Percentiles rank a stretch among this genome's conserved stretches.
Evolutionary conservation across 805 yeast species (phyloP).

Genomic region (Zygosaccharomyces gambellarensis): DNA sequence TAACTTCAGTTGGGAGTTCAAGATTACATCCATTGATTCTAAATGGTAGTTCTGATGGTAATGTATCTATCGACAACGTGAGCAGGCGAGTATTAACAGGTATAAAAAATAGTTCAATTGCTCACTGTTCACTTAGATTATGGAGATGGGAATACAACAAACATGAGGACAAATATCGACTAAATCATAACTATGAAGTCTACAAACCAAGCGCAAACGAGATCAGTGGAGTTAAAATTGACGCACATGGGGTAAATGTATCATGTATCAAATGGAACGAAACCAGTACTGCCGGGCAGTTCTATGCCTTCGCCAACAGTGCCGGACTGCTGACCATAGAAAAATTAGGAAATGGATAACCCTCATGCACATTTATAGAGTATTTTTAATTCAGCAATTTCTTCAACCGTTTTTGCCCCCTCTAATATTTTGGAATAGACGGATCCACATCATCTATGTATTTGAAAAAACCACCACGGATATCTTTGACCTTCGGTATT

Average conservation of each 20-base stretch:
- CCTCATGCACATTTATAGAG: background rate
- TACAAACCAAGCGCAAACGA: slow-evolving; percentile 30
- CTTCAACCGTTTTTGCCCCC: background rate
- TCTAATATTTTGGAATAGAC: slow-evolving; percentile 57
- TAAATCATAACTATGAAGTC: slow-evolving; percentile 39
- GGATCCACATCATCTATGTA: slow-evolving; percentile 64
- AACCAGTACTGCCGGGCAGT: slow-evolving; percentile 39
- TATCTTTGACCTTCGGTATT: slow-evolving; percentile 51
- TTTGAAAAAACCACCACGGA: slow-evolving; percentile 69
- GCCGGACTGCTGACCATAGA: slow-evolving; percentile 34
- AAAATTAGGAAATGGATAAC: slow-evolving; percentile 12
- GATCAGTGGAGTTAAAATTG: slow-evolving; percentile 32
- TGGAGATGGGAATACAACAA: slow-evolving; percentile 41
- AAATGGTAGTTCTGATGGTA: slow-evolving; percentile 49
- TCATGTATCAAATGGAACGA: slow-evolving; percentile 58
- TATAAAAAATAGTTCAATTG: slow-evolving; percentile 27
- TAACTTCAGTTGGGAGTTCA: slow-evolving; percentile 40
- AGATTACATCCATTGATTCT: slow-evolving; percentile 43
- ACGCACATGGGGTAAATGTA: slow-evolving; percentile 48
- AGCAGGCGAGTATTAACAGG: slow-evolving; percentile 37
- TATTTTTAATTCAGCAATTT: background rate
- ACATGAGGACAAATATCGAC: slow-evolving; percentile 37
- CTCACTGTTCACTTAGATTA: slow-evolving; percentile 33
- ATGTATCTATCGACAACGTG: slow-evolving; percentile 39
- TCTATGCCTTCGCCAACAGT: slow-evolving; percentile 37